Conservation (phyloP, 768 basidiomycete genomes). For the Collybiopsis luxurians region DNA sequence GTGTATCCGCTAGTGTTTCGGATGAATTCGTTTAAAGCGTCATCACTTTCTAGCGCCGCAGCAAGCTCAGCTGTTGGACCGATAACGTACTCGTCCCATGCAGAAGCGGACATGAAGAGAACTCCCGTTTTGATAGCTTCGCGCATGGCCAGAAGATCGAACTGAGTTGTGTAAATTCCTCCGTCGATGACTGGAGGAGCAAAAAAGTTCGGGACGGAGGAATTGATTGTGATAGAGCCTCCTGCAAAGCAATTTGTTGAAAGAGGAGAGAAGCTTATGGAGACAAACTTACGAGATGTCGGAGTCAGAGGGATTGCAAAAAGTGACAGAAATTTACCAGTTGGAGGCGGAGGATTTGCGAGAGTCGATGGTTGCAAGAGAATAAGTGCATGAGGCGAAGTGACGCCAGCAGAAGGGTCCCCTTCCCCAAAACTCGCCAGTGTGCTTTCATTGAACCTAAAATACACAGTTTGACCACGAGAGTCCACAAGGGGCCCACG, state of each 20-base stretch:
- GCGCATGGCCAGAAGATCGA: conserved; percentile 2
- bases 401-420: conserved; percentile 22
- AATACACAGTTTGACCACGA: conserved; percentile 6
- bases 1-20: conserved; percentile 20
- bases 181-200: conserved; percentile 4
- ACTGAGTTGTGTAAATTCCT: background rate
- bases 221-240: background rate
- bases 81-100: conserved; percentile 1
- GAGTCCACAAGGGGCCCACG: conserved; percentile 18
- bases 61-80: background rate
- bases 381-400: conserved; percentile 10
- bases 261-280: too few species aligned
- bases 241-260: background rate
- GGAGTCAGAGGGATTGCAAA: conserved; percentile 6
- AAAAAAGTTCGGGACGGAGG: background rate
- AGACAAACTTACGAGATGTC: conserved; percentile 11
- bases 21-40: conserved; percentile 24
- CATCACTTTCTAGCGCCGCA: conserved; percentile 26
- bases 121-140: background rate
- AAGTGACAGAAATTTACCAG: conserved; percentile 10
- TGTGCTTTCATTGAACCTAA: conserved; percentile 14
- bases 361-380: background rate
- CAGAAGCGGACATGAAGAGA: background rate
- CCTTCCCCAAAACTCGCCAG: conserved; percentile 5
- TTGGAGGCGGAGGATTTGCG: background rate